Percentiles rank a stretch among this genome's conserved stretches.
Evolutionary conservation across 2,329 filamentous ascomycete species (phyloP).

Genomic region (Beauveria sp.): DNA sequence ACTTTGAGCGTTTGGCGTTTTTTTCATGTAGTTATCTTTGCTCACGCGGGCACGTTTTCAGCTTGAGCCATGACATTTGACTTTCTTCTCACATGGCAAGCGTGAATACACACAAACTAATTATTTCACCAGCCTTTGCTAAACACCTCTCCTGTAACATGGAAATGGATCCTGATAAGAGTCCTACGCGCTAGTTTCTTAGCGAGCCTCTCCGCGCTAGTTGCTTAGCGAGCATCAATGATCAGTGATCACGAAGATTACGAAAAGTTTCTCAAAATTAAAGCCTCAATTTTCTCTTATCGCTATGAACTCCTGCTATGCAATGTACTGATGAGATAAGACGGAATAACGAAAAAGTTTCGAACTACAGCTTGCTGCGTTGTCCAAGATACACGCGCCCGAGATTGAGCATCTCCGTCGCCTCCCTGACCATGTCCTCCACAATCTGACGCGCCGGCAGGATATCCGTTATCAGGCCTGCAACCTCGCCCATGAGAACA

Average conservation of each 20-base stretch:
- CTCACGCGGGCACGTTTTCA: too few species aligned
- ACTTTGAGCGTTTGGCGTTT: slow-evolving; percentile 15
- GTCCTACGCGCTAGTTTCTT: too few species aligned
- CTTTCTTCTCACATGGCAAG: neutral
- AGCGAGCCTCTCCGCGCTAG: too few species aligned
- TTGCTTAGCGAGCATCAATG: too few species aligned
- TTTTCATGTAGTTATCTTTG: neutral
- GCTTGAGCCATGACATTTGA: too few species aligned
- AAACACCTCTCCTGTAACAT: too few species aligned
- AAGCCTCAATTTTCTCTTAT: neutral
- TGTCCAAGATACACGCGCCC: slow-evolving; percentile 52
- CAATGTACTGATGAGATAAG: neutral
- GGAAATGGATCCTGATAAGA: too few species aligned
- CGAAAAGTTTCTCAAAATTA: neutral
- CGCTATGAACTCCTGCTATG: neutral
- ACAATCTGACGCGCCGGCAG: slow-evolving; percentile 79
- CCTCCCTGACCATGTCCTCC: slow-evolving; percentile 77
- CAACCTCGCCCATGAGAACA: slow-evolving; percentile 90
- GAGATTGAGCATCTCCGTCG: slow-evolving; percentile 57
- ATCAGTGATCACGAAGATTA: too few species aligned
- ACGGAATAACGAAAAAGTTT: neutral
- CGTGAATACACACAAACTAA: too few species aligned
- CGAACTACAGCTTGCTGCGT: slow-evolving; percentile 34
- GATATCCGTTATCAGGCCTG: slow-evolving; percentile 66
- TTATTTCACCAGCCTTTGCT: too few species aligned